These are phyloP conservation scores for Pholiota conissans DNA, from an alignment of 768 basidiomycete species.

Conservation along the genomic window DNA sequence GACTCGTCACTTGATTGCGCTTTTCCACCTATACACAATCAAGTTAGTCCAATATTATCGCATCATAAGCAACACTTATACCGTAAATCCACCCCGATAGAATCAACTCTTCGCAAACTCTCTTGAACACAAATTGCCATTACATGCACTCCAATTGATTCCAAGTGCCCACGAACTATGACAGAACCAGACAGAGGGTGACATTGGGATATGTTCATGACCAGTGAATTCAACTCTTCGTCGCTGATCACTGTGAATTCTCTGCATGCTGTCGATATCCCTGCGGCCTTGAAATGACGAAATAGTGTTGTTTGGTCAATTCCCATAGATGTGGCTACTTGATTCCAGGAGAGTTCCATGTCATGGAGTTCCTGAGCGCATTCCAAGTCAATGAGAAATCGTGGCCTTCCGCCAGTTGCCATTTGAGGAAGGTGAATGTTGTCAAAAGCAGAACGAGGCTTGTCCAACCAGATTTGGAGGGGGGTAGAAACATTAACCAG, in stretches of 20 bases:
- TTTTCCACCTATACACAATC: constrained; percentile 5
- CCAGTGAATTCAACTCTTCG: constrained; percentile 20
- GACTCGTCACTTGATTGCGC: constrained; percentile 14
- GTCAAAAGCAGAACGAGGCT: neutral
- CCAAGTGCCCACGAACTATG: constrained; percentile 30
- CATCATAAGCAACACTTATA: constrained; percentile 5
- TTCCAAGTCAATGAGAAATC: constrained; percentile 20
- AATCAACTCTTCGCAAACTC: constrained; percentile 29
- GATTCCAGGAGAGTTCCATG: constrained; percentile 24
- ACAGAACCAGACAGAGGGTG: constrained; percentile 28
- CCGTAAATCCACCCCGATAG: constrained; percentile 25
- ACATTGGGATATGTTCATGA: constrained; percentile 14
- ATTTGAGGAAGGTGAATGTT: neutral
- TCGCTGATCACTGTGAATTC: constrained; percentile 18
- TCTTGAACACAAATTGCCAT: constrained; percentile 21
- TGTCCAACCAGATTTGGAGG: constrained; percentile 4
- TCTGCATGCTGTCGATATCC: constrained; percentile 9
- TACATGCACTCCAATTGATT: constrained; percentile 22
- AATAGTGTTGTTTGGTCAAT: constrained; percentile 18
- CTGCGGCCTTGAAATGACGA: constrained; percentile 16
- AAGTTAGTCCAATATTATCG: neutral
- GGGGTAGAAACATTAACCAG: neutral
- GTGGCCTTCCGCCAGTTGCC: constrained; percentile 17
- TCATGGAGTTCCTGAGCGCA: constrained; percentile 22
- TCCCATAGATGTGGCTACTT: constrained; percentile 22